Percentiles rank a stretch among this genome's conserved stretches.
These are phyloP conservation scores for Puccinellia tenuiflora DNA, from an alignment of 176 grass and related monocot genomes.

Conservation along the genomic window DNA sequence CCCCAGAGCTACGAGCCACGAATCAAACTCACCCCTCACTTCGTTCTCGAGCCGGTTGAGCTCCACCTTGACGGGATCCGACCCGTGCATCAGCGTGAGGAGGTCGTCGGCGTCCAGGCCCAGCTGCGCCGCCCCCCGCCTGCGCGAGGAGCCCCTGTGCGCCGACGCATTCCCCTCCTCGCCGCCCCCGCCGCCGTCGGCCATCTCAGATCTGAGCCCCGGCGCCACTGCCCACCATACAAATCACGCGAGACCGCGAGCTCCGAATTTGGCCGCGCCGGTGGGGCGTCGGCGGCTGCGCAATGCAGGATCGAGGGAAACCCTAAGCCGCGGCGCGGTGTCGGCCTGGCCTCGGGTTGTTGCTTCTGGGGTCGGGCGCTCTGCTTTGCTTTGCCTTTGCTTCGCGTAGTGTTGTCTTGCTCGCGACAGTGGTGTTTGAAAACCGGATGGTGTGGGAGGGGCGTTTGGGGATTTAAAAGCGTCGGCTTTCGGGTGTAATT, in stretches of 20 bases:
- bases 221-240: slow-evolving; percentile 26
- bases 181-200: slow-evolving; percentile 58
- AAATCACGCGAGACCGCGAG: slow-evolving; percentile 1
- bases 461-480: slow-evolving; percentile 18
- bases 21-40: slow-evolving; percentile 79
- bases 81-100: slow-evolving; percentile 83
- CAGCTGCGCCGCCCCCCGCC: slow-evolving; percentile 40
- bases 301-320: slow-evolving; percentile 27
- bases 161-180: slow-evolving; percentile 47
- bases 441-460: neutral
- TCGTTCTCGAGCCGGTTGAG: slow-evolving; percentile 94
- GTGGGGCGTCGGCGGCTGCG: neutral
- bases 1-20: neutral
- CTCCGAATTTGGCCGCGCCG: neutral
- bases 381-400: neutral
- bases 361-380: slow-evolving; percentile 8
- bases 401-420: slow-evolving; percentile 35
- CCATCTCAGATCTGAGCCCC: slow-evolving; percentile 80
- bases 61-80: slow-evolving; percentile 99
- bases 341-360: slow-evolving; percentile 6
- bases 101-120: slow-evolving; percentile 80
- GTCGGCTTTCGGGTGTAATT: slow-evolving; percentile 11
- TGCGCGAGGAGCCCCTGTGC: slow-evolving; percentile 44
- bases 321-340: slow-evolving; percentile 21
- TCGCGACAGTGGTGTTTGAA: slow-evolving; percentile 39